Conservation (phyloP, 2,329 filamentous ascomycete genomes). For the Penicillium oxalicum region DNA sequence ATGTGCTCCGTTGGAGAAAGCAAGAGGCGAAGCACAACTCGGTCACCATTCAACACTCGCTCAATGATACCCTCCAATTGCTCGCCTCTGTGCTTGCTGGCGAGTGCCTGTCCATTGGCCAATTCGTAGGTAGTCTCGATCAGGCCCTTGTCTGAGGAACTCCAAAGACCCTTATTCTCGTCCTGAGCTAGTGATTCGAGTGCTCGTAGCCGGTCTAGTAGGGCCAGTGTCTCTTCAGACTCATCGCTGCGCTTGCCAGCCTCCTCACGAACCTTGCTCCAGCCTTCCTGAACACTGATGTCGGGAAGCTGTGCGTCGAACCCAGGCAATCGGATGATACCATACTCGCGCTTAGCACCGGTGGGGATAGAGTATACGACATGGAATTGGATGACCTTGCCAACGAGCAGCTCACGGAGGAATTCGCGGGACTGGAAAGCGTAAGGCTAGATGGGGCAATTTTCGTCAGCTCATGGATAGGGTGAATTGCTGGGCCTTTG, state of each 20-base stretch:
- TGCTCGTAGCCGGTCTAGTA: constrained; percentile 70
- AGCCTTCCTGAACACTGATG: constrained; percentile 76
- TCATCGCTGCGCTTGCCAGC: constrained; percentile 81
- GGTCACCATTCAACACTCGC: constrained; percentile 84
- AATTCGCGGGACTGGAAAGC: constrained; percentile 94
- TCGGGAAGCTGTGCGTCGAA: constrained; percentile 74
- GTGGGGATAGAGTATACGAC: constrained; percentile 83
- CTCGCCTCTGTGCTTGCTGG: constrained; percentile 79
- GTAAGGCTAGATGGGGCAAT: constrained; percentile 51
- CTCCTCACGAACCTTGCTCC: constrained; percentile 90
- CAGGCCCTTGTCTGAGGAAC: constrained; percentile 52
- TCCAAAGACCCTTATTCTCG: constrained; percentile 78
- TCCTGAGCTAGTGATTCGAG: constrained; percentile 72
- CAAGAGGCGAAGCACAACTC: constrained; percentile 75
- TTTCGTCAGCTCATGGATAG: not conserved
- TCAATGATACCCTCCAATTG: constrained; percentile 81
- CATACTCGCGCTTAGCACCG: constrained; percentile 76
- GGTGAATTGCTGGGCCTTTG: no score
- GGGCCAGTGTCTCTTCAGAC: constrained; percentile 62
- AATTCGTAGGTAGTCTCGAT: constrained; percentile 80
- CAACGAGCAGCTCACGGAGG: constrained; percentile 74
- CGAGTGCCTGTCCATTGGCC: constrained; percentile 65
- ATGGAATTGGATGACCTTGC: constrained; percentile 79
- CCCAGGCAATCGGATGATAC: constrained; percentile 63
- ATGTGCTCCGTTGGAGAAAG: constrained; percentile 77